Evolutionary conservation across 2,329 filamentous ascomycete genomes (phyloP), one percentile per base, ranked within the genome.

Genomic region (Hirsutella minnesotensis): DNA sequence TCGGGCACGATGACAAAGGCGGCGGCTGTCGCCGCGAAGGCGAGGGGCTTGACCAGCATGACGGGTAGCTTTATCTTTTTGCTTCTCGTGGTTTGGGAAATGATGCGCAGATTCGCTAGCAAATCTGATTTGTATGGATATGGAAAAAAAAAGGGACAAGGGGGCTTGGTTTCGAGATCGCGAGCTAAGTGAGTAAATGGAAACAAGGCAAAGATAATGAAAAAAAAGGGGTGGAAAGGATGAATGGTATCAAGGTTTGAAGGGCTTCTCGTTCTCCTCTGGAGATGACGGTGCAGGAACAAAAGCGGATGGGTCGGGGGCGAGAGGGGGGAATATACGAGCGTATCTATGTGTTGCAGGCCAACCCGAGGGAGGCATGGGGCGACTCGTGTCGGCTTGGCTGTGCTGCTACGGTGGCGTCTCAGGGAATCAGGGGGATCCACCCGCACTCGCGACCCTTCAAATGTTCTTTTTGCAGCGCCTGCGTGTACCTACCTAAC

Each of bases 1-100:
- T 69, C 61, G 44, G 77, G 71, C 29, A 76, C 67, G 42, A 81
- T 51, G 46, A 81, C 63, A 53, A 80, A 68, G 44, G 75, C 71
- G 21, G 59, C 53, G 30, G 61, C 56, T 35, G 59, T 46, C 21
- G 60, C 60, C 44, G 57, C 61, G 19, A 65, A 45, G 39, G 52
- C 51, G 33, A 64, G 54, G 35, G 50, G 53, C 47, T 53, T 56
- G 38, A 62, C 48, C 41, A 61, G 51, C 62, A 64, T 63, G 41
- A 40, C 47, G 50, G 39, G n/a, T 22, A 16, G 16, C 12, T 27
- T 27, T 27, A 27, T 27, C 24, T 27, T 27, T 27, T 27, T 27
- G 24, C 7, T 27, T 27, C 24, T 7, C 7, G 12, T 7, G 24
- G 24, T 7, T 7, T 27, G 12, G 24, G 24, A 27, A 27, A 27